Percentiles rank a stretch among this genome's conserved stretches.
Conservation (phyloP, 257 asterid species). For the Ajuga chamaepitys region DNA sequence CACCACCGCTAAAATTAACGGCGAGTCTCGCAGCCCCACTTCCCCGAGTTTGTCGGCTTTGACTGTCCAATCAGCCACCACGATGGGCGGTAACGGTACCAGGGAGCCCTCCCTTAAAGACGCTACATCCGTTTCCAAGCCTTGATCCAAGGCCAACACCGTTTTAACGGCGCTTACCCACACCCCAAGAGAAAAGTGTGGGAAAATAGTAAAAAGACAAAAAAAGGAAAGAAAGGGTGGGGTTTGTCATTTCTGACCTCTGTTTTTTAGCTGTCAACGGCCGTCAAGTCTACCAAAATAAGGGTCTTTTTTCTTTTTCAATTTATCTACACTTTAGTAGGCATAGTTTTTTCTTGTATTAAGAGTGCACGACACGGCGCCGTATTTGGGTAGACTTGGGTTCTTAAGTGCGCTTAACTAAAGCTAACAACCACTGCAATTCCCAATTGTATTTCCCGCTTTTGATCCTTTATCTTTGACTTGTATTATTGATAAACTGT, state of each 20-base stretch:
- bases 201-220: background rate
- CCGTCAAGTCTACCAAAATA: constrained; percentile 54
- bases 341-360: background rate
- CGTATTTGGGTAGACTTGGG: constrained; percentile 60
- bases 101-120: constrained; percentile 44
- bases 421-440: constrained; percentile 23
- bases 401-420: constrained; percentile 16
- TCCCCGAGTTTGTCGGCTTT: constrained; percentile 71
- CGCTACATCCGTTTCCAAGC: constrained; percentile 43
- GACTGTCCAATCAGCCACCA: constrained; percentile 67
- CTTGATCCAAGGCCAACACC: constrained; percentile 15
- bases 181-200: background rate
- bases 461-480: constrained; percentile 7
- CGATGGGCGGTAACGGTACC: constrained; percentile 28
- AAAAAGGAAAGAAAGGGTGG: background rate
- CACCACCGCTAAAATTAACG: constrained; percentile 15
- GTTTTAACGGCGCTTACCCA: constrained; percentile 12
- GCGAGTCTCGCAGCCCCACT: constrained; percentile 37
- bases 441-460: constrained; percentile 10
- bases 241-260: constrained; percentile 2
- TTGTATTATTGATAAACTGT: background rate
- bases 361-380: constrained; percentile 25
- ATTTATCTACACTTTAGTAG: background rate
- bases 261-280: constrained; percentile 20
- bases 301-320: constrained; percentile 15